Base-by-base conservation (phyloP, 805 yeast genomes). In the Diddensiella santjacobensis region DNA sequence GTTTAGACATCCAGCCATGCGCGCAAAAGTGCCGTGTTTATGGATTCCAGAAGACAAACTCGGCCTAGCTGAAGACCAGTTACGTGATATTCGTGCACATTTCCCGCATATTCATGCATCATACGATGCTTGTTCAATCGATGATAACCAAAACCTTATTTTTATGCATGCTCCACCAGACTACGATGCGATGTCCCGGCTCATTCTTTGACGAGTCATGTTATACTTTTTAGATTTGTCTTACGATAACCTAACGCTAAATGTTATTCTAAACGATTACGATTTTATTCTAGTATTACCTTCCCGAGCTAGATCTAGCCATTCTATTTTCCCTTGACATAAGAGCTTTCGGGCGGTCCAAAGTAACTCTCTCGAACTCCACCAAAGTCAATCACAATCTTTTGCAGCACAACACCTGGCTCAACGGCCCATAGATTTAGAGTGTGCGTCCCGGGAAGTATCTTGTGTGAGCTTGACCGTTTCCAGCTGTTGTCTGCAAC, bases 41-140 rank as follows among this genome's bases (percentile, higher is more conserved):
- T 73, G 78, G 79, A 50, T 76, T 2, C 79, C 79, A 0, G 51
- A 55, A 19, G 79, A 76, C 53, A 53, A 49, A 17, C 54, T 61
- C 6, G 74, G 74, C 1, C 55, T 70, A 6, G 65, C 70, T 2
- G 58, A 56, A 3, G 67, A 67, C 46, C 69, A 67, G 45, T 60
- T 64, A 1, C 40, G 41, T 8, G 61, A 58, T 6, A 62, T 67
- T 47, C 53, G 57, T 26, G 45, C 22, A 36, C 43, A 47, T 26
- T 64, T 49, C 47, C 50, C 60, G 1, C 58, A 60, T 20, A 45
- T 66, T 11, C 41, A 53, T 6, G 58, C 63, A 4, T 58, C 71
- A 1, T 51, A 60, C 17, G 54, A 47, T 4, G 68, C 65, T 4
- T 64, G 65, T 4, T 47, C 51, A 3, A 20, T 67, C 15, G 45